Percentiles rank a stretch among this genome's conserved stretches.
These are phyloP conservation scores for Oryza meridionalis DNA, from an alignment of 176 grass and related monocot species.

Conservation along the genomic window DNA sequence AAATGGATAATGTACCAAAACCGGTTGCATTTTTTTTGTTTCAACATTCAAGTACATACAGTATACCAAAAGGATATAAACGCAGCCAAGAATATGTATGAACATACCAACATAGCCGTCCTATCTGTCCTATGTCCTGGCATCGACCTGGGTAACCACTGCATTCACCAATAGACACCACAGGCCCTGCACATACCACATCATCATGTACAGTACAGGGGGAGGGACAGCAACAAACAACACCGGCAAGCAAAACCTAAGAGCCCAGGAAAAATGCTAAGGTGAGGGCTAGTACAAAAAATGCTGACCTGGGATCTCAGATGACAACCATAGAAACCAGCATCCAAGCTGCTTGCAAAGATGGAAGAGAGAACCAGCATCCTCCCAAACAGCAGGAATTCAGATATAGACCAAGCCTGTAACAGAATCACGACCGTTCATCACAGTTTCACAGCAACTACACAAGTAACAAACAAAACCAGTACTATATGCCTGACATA, in stretches of 20 bases:
- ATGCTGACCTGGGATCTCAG: slow-evolving; percentile 7
- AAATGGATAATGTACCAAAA: background rate
- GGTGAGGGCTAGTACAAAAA: background rate
- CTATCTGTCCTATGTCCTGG: background rate
- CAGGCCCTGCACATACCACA: background rate
- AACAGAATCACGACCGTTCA: background rate
- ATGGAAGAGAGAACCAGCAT: background rate
- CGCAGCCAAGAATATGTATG: background rate
- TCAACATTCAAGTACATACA: background rate
- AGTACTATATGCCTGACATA: too few species aligned
- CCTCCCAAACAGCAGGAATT: slow-evolving; percentile 4
- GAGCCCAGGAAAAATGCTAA: background rate
- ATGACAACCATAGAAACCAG: background rate
- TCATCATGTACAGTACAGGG: background rate
- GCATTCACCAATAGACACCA: background rate
- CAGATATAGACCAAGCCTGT: background rate
- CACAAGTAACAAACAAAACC: background rate
- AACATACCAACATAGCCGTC: background rate
- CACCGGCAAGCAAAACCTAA: background rate
- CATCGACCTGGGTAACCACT: background rate
- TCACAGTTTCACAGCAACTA: background rate
- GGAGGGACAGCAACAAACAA: background rate
- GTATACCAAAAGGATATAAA: background rate
- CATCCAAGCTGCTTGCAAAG: background rate
- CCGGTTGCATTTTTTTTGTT: background rate